phyloP scores from a whole-genome alignment of 768 basidiomycete species.

The Boletus sp. region DNA sequence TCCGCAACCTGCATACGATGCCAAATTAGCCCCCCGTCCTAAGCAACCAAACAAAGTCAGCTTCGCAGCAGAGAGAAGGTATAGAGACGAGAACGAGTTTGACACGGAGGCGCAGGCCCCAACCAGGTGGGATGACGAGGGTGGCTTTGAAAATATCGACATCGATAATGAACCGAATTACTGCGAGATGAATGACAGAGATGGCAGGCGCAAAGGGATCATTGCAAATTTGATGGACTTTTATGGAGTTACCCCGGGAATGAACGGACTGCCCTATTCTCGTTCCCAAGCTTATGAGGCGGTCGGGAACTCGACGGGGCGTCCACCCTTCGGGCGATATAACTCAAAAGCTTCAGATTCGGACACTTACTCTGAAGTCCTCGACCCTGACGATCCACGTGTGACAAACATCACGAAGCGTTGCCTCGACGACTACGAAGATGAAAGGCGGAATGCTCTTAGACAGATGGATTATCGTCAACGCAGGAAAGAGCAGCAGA shows the following conservation, averaged over 20 bases:
- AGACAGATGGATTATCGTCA: conserved; percentile 65
- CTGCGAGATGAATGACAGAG: conserved; percentile 20
- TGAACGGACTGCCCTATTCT: conserved; percentile 24
- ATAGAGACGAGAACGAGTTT: conserved; percentile 15
- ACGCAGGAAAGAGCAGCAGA: conserved; percentile 61
- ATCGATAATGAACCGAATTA: conserved; percentile 11
- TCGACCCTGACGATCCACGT: conserved; percentile 73
- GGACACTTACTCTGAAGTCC: conserved; percentile 43
- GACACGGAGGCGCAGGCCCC: conserved; percentile 25
- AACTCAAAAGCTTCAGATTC: conserved; percentile 45
- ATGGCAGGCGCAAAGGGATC: conserved; percentile 26
- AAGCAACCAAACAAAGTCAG: conserved; percentile 35
- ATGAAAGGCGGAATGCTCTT: conserved; percentile 57
- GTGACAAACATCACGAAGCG: conserved; percentile 54
- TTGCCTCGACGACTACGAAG: conserved; percentile 55
- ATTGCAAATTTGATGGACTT: conserved; percentile 31
- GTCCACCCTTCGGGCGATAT: conserved; percentile 26
- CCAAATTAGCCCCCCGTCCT: conserved; percentile 6
- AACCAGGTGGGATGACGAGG: conserved; percentile 2
- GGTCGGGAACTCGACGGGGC: conserved; percentile 6
- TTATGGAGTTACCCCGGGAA: conserved; percentile 24
- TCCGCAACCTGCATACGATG: conserved; percentile 42
- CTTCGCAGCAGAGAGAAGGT: conserved; percentile 32
- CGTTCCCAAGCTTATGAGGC: conserved; percentile 21
- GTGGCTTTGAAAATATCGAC: conserved; percentile 19